These are phyloP conservation scores for Talaromyces albobiverticillius DNA, from an alignment of 2,329 filamentous ascomycete species.

Conservation along the genomic window DNA sequence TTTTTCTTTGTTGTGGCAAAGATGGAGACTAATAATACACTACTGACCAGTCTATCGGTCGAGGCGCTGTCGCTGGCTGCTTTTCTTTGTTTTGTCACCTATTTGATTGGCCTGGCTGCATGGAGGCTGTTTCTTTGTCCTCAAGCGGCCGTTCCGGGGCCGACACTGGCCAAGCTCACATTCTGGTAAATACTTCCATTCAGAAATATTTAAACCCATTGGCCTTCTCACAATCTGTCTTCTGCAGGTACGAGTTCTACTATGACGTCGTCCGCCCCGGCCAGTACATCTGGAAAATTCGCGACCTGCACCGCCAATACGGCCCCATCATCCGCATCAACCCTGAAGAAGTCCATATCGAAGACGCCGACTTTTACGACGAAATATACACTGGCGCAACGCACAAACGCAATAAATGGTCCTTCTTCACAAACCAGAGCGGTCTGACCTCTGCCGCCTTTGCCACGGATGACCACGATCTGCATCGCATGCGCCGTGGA, in stretches of 20 bases:
- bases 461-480: constrained; percentile 20
- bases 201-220: no score
- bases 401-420: constrained; percentile 27
- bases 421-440: constrained; percentile 15
- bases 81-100: no score
- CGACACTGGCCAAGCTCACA: background rate
- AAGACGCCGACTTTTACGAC: constrained; percentile 32
- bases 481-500: constrained; percentile 23
- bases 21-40: no score
- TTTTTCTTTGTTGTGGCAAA: no score
- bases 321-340: constrained; percentile 34
- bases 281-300: constrained; percentile 21
- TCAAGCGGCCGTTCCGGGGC: background rate
- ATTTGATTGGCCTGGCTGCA: background rate
- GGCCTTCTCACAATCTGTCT: background rate
- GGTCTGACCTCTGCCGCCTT: constrained; percentile 18
- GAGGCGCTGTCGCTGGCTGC: no score
- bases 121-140: background rate
- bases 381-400: constrained; percentile 29
- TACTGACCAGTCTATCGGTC: no score
- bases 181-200: background rate
- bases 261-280: constrained; percentile 23
- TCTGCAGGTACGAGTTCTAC: constrained; percentile 24
- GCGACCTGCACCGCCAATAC: constrained; percentile 24
- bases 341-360: constrained; percentile 33